Conservation (phyloP, 208 protist genomes). For the Wallacemonas collosoma region DNA sequence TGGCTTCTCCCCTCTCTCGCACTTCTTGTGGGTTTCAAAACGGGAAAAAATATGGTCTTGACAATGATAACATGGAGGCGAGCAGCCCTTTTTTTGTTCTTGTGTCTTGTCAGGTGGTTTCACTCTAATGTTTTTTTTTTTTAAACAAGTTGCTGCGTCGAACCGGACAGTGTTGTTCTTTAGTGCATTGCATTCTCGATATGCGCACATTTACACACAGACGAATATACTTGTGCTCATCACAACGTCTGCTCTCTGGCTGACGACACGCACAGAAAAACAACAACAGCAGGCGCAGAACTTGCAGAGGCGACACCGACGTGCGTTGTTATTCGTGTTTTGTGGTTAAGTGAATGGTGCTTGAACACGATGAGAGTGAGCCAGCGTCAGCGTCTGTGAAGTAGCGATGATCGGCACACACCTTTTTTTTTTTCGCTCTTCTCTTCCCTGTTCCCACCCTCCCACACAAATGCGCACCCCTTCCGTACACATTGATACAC, state of each 20-base stretch:
- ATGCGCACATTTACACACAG: not conserved
- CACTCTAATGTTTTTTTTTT: not conserved
- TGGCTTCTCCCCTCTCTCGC: not conserved
- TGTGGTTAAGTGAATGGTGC: too few relatives aligned
- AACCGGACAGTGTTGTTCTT: not conserved
- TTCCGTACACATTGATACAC: too few relatives aligned
- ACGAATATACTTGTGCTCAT: too few relatives aligned
- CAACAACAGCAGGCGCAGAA: too few relatives aligned
- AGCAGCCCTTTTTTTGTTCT: slow-evolving; percentile 7
- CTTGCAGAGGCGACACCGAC: too few relatives aligned
- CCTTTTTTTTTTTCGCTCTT: slow-evolving; percentile 16
- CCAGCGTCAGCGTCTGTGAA: too few relatives aligned
- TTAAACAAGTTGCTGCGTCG: not conserved
- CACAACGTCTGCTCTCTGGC: too few relatives aligned
- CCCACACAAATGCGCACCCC: not conserved
- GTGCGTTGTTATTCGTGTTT: too few relatives aligned
- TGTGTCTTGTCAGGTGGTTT: not conserved
- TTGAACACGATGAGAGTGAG: too few relatives aligned
- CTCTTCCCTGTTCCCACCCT: not conserved
- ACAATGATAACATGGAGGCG: too few relatives aligned
- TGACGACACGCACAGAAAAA: too few relatives aligned
- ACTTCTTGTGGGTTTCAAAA: not conserved
- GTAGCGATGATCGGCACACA: not conserved
- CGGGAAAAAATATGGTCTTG: slow-evolving; percentile 3
- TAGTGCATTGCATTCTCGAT: not conserved